Conservation (phyloP, 164 flowering plant genomes). For the Stephania yunnanensis region DNA sequence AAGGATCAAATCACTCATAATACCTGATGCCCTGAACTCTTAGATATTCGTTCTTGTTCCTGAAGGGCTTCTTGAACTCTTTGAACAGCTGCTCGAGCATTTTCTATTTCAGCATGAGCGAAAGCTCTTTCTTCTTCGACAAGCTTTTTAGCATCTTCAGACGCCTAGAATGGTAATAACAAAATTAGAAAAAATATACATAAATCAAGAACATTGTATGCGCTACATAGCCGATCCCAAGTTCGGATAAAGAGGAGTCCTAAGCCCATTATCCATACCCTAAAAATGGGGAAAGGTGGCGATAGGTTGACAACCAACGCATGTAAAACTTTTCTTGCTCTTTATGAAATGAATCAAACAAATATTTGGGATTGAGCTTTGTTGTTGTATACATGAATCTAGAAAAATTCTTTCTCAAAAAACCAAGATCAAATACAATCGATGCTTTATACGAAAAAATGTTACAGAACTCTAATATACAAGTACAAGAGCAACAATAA, state of each 20-base stretch:
- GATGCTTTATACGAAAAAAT: neutral
- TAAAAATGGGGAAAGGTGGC: no score
- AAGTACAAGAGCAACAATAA: no score
- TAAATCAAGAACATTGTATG: no score
- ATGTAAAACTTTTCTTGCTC: no score
- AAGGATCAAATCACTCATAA: conserved; percentile 13
- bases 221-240: no score
- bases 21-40: conserved; percentile 76
- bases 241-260: no score
- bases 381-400: no score
- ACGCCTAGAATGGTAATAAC: conserved; percentile 47
- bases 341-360: no score
- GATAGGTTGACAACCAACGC: no score
- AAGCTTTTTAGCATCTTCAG: conserved; percentile 84
- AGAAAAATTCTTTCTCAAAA: no score
- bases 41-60: conserved; percentile 69
- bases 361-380: no score
- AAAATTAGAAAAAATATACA: neutral
- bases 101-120: conserved; percentile 96
- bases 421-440: neutral
- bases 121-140: conserved; percentile 91
- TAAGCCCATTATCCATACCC: no score
- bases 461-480: neutral
- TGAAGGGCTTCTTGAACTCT: conserved; percentile 84
- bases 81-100: conserved; percentile 86